Conservation (phyloP, 257 asterid species). For the Solanum sejunctum region DNA sequence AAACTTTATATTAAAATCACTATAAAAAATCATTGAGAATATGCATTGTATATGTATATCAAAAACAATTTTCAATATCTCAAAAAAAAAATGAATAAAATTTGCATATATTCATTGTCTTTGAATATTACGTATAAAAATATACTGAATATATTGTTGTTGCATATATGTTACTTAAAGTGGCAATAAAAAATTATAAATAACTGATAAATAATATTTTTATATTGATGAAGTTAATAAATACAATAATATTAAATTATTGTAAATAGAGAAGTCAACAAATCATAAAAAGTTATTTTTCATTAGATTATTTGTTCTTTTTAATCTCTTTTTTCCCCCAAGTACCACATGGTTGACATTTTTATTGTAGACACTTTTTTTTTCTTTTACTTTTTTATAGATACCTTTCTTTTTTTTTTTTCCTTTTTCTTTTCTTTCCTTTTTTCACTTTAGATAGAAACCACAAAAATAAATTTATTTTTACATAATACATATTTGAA, state of each 20-base stretch:
- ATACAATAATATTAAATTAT: not conserved
- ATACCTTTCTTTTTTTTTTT: not conserved
- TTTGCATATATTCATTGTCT: fast-evolving
- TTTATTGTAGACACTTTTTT: not conserved
- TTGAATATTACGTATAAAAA: not conserved
- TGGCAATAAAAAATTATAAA: not conserved
- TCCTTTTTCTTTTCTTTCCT: not conserved
- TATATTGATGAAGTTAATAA: not conserved
- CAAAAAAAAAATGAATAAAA: not conserved
- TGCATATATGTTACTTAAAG: not conserved
- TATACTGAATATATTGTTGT: fast-evolving
- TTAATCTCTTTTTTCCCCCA: not conserved
- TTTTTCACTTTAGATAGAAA: not conserved
- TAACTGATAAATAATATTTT: not conserved
- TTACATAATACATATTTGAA: not conserved
- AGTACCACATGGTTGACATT: not conserved
- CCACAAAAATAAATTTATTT: not conserved
- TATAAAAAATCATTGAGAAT: not conserved
- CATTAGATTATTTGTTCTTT: not conserved
- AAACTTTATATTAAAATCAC: not conserved
- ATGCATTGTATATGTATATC: not conserved
- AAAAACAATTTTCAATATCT: not conserved
- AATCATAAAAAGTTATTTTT: not conserved
- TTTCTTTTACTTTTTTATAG: not conserved
- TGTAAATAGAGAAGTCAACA: not conserved